These are phyloP conservation scores for Coemansia nantahalensis DNA, from an alignment of 192 early-diverging fungal species.

Conservation along the genomic window DNA sequence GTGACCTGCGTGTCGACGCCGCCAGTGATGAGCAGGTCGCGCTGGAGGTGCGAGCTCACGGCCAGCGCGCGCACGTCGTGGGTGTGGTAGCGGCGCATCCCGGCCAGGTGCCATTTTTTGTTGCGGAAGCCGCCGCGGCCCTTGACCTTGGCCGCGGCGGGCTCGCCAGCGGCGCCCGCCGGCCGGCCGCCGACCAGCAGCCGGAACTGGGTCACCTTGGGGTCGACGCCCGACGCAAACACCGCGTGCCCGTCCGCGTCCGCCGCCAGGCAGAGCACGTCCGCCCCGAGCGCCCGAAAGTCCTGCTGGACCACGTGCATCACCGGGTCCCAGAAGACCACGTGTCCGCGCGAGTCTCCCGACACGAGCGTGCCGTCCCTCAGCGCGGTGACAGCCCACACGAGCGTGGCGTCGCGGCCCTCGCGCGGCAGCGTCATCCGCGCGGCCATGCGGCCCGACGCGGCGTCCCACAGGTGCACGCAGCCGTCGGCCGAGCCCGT, in stretches of 20 bases:
- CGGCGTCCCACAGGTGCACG: slow-evolving; percentile 69
- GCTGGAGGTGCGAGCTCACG: slow-evolving; percentile 64
- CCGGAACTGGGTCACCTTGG: slow-evolving; percentile 74
- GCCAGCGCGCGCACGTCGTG: slow-evolving; percentile 92
- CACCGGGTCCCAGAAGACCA: slow-evolving; percentile 83
- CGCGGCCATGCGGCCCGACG: slow-evolving; percentile 51
- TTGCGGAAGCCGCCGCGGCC: slow-evolving; percentile 3
- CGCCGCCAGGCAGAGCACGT: slow-evolving; percentile 81
- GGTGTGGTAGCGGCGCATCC: slow-evolving; percentile 85
- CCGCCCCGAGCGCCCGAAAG: slow-evolving; percentile 75
- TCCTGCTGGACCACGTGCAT: slow-evolving; percentile 67
- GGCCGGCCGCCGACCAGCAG: slow-evolving; percentile 36
- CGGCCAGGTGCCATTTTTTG: slow-evolving; percentile 75
- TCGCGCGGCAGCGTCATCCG: slow-evolving; percentile 78
- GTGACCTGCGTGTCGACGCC: slow-evolving; percentile 77
- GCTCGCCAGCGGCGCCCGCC: slow-evolving; percentile 1
- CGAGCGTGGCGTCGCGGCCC: slow-evolving; percentile 73
- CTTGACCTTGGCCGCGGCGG: slow-evolving; percentile 1
- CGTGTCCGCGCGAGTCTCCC: slow-evolving; percentile 88
- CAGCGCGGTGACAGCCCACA: slow-evolving; percentile 78
- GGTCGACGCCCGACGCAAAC: slow-evolving; percentile 88
- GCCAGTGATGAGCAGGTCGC: slow-evolving; percentile 78
- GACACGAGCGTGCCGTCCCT: slow-evolving; percentile 74
- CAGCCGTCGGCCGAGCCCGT: slow-evolving; percentile 81
- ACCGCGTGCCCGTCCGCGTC: slow-evolving; percentile 65